Percentiles rank a stretch among this genome's conserved stretches.
Evolutionary conservation across 1,284 basidiomycete genomes (phyloP).

Genomic region (Cryptococcus jaspeensis): DNA sequence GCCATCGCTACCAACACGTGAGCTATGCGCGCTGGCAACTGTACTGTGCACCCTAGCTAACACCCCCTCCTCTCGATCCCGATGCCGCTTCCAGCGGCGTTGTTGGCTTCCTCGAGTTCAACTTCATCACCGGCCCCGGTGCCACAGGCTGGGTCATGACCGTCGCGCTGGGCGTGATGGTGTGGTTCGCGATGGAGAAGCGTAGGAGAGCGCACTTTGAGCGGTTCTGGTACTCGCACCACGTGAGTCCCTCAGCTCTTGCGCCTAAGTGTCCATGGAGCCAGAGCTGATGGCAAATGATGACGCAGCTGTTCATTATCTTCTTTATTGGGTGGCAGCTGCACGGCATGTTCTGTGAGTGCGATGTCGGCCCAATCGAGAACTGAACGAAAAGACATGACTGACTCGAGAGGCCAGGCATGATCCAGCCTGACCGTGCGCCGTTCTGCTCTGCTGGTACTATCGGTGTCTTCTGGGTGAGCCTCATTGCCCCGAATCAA

Average conservation of each 20-base stretch:
- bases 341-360: constrained; percentile 82
- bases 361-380: constrained; percentile 6
- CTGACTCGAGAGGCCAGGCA: constrained; percentile 18
- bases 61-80: background rate
- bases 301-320: constrained; percentile 71
- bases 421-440: constrained; percentile 69
- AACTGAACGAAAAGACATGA: background rate
- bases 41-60: background rate
- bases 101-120: constrained; percentile 66
- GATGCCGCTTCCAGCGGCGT: constrained; percentile 54
- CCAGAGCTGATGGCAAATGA: constrained; percentile 9
- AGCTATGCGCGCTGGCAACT: background rate
- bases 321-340: constrained; percentile 90
- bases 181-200: constrained; percentile 78
- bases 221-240: constrained; percentile 37
- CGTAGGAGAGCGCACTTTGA: constrained; percentile 70
- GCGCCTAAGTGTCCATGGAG: background rate
- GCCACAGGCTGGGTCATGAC: constrained; percentile 92
- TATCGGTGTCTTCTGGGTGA: constrained; percentile 86
- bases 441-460: constrained; percentile 77
- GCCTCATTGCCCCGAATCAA: background rate
- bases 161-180: constrained; percentile 66
- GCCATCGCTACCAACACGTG: constrained; percentile 58
- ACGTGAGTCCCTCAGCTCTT: background rate
- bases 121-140: constrained; percentile 83